Base-by-base conservation (phyloP, 139 green algal species). In the Chlorella sp. region DNA sequence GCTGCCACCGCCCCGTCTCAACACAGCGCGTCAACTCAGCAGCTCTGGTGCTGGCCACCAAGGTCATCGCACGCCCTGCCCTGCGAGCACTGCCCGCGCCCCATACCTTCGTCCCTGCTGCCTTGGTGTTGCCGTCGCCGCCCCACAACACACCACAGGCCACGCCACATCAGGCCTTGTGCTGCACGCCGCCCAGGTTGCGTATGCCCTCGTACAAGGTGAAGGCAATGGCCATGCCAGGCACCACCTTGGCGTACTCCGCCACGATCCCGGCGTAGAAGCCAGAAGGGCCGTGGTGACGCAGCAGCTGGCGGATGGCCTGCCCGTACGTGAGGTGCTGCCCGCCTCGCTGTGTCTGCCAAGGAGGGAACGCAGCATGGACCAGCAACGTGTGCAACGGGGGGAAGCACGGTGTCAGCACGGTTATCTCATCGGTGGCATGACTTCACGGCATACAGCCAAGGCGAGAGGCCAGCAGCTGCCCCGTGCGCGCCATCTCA, bases 241-340 rank as follows among this genome's bases (percentile, higher is more conserved):
- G 93, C 24, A 96, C 50, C 31, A 95, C 93, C 77, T 97, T 97
- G 77, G 79, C 86, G 73, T 96, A 97, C 76, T 97, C 93, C 0
- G 93, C 85, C 0, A 94, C 35, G 55, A 97, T 94, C 69, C 93
- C 92, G 0, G 79, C 49, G 70, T 97, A 97, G 64, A 97, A 88
- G 26, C 88, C 93, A 0, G 35, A 23, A 35, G 88, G 36, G 3
- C 91, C 89, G 27, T 55, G 31, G 1, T 27, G 31, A 27, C 30
- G 27, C 29, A 23, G 59, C 49, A 51, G 14, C 22, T n/a, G 49
- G 23, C 2, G 32, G 2, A 24, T 67, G 34, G 31, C 2, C 4
- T 27, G 2, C 35, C 27, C 5, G 42, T 20, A 32, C 30, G 49
- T 22, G 3, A 50, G 31, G 30, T 3, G 30, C 29, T 49, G 14